These are phyloP conservation scores for Pouteria campechiana DNA, from an alignment of 179 eudicot genomes.

Conservation along the genomic window DNA sequence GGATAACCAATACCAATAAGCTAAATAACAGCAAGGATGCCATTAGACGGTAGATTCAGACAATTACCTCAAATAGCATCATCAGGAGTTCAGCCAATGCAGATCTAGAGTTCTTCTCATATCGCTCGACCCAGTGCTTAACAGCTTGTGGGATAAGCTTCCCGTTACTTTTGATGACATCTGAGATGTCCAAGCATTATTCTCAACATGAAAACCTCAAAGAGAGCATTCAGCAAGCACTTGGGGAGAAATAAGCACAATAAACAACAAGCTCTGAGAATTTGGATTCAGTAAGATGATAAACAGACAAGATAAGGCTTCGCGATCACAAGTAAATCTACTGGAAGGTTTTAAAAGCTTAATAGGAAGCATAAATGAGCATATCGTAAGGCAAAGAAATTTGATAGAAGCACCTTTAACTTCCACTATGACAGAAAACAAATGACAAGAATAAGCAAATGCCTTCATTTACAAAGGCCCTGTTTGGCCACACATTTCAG, in stretches of 20 bases:
- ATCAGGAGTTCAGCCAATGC: conserved; percentile 69
- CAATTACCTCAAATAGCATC: conserved; percentile 80
- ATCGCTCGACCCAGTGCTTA: conserved; percentile 75
- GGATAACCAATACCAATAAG: not conserved
- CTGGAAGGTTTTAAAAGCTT: too few species aligned
- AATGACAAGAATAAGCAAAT: not conserved
- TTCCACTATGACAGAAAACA: not conserved
- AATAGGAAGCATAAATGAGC: too few species aligned
- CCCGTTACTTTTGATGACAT: conserved; percentile 68
- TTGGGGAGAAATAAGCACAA: not conserved
- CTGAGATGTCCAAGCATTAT: conserved; percentile 21
- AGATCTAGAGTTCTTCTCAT: conserved; percentile 67
- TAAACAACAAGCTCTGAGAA: not conserved
- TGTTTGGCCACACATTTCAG: not conserved
- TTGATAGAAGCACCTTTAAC: not conserved
- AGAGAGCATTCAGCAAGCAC: not conserved
- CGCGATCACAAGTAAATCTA: too few species aligned
- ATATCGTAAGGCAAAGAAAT: not conserved
- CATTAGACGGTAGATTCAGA: not conserved
- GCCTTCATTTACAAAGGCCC: not conserved
- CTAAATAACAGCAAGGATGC: not conserved
- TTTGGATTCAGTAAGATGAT: not conserved
- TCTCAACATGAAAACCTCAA: not conserved
- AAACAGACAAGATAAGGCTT: not conserved
- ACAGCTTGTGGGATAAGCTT: conserved; percentile 60